Percentiles rank a stretch among this genome's conserved stretches.
Conservation (phyloP, 768 basidiomycete genomes). For the Pulveroboletus sp. region DNA sequence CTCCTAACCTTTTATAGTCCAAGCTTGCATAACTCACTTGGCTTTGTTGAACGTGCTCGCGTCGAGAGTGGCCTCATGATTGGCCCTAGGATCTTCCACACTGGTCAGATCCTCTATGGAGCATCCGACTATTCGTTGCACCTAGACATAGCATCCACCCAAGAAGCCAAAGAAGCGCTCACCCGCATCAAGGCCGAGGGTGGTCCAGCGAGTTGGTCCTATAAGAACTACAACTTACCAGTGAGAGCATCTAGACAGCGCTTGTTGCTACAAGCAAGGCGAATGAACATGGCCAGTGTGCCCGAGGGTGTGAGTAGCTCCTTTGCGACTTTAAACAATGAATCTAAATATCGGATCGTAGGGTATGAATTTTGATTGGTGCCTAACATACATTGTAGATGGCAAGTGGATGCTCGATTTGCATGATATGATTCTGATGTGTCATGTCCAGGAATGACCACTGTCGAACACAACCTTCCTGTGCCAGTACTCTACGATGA, state of each 20-base stretch:
- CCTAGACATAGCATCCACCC: conserved; percentile 60
- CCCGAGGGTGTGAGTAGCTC: conserved; percentile 57
- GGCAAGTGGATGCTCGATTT: conserved; percentile 39
- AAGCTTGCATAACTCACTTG: conserved; percentile 58
- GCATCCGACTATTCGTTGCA: conserved; percentile 52
- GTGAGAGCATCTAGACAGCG: conserved; percentile 68
- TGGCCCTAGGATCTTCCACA: conserved; percentile 72
- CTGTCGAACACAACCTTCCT: conserved; percentile 69
- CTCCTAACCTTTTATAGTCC: conserved; percentile 41
- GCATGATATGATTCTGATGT: background rate
- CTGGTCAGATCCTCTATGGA: conserved; percentile 55
- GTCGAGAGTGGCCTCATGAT: conserved; percentile 66
- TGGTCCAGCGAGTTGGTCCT: conserved; percentile 66
- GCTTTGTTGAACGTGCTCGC: conserved; percentile 63
- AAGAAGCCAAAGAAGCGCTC: conserved; percentile 64
- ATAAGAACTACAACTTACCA: conserved; percentile 77
- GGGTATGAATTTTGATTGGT: conserved; percentile 82
- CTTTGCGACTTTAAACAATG: background rate
- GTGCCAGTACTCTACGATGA: conserved; percentile 66
- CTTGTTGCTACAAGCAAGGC: conserved; percentile 56
- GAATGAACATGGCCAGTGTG: conserved; percentile 67
- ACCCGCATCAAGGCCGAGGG: conserved; percentile 70
- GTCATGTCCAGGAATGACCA: conserved; percentile 60
- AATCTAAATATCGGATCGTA: conserved; percentile 10
- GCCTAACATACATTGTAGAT: conserved; percentile 75